phyloP scores from a whole-genome alignment of 208 protist genomes.

The Herpetomonas tarakana region DNA sequence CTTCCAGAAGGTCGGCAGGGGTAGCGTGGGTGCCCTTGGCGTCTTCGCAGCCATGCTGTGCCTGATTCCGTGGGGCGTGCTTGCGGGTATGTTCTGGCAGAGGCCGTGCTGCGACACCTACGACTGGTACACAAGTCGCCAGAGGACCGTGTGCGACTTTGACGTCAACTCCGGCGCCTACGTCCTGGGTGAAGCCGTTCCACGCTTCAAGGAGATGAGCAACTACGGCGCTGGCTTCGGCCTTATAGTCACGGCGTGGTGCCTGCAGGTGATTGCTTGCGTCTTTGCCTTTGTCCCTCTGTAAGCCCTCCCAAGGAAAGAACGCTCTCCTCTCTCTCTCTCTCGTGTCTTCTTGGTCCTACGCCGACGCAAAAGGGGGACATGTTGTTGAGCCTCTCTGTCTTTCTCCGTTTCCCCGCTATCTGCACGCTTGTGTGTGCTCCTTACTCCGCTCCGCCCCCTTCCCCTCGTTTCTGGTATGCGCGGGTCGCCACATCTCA shows the following conservation, averaged over 20 bases:
- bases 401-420: slow-evolving; percentile 3
- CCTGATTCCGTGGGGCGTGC: slow-evolving; percentile 43
- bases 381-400: slow-evolving; percentile 2
- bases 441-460: no score
- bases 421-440: slow-evolving; percentile 4
- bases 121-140: slow-evolving; percentile 16
- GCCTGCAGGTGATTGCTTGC: slow-evolving; percentile 36
- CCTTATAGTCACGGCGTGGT: slow-evolving; percentile 41
- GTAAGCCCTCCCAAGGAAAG: slow-evolving; percentile 9
- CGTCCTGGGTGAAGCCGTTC: slow-evolving; percentile 16
- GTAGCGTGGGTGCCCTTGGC: slow-evolving; percentile 22
- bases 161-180: slow-evolving; percentile 13
- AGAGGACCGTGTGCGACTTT: slow-evolving; percentile 16
- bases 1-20: slow-evolving; percentile 26
- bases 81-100: slow-evolving; percentile 43
- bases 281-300: slow-evolving; percentile 27
- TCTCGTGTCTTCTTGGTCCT: no score
- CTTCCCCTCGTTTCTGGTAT: no score
- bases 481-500: no score
- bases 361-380: no score
- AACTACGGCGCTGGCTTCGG: slow-evolving; percentile 45
- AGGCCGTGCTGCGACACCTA: slow-evolving; percentile 37
- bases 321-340: neutral
- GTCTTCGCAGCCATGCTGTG: slow-evolving; percentile 21
- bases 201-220: slow-evolving; percentile 32